Conservation (phyloP, 1,284 basidiomycete species). For the Tylopilus sp. region DNA sequence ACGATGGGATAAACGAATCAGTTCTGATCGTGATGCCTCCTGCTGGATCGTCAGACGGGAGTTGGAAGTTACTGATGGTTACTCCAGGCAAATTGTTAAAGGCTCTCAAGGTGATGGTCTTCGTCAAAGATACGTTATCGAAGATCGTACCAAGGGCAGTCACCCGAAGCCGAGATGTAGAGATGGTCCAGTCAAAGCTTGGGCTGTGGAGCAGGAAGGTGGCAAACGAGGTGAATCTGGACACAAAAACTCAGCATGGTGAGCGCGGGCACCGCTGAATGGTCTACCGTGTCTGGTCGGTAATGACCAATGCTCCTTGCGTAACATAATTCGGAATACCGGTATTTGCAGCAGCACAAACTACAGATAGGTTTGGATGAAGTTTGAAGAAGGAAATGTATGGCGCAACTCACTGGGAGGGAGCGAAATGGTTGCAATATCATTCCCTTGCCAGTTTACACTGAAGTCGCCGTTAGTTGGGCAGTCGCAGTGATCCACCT, state of each 20-base stretch:
- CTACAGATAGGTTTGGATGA: conserved; percentile 29
- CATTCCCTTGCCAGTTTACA: conserved; percentile 63
- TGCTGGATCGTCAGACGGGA: conserved; percentile 60
- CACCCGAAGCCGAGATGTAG: conserved; percentile 57
- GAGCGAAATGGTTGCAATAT: conserved; percentile 64
- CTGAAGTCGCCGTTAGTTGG: conserved; percentile 28
- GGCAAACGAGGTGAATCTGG: conserved; percentile 65
- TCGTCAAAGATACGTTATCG: conserved; percentile 60
- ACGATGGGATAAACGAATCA: conserved; percentile 64
- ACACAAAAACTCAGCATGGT: background rate
- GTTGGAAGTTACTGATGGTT: conserved; percentile 65
- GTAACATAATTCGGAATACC: conserved; percentile 66
- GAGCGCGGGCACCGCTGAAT: background rate
- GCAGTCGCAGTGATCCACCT: conserved; percentile 7
- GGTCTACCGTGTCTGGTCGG: conserved; percentile 44
- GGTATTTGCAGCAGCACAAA: conserved; percentile 66
- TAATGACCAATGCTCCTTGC: conserved; percentile 52
- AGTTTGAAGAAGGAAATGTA: background rate
- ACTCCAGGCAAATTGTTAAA: conserved; percentile 70
- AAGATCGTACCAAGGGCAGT: conserved; percentile 69
- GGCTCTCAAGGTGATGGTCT: conserved; percentile 64
- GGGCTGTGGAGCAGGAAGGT: conserved; percentile 64
- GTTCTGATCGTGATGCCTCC: conserved; percentile 72
- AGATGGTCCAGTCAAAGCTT: conserved; percentile 70
- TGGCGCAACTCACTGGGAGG: conserved; percentile 43